Conservation (phyloP, 768 basidiomycete species). For the Mrakia frigida region DNA sequence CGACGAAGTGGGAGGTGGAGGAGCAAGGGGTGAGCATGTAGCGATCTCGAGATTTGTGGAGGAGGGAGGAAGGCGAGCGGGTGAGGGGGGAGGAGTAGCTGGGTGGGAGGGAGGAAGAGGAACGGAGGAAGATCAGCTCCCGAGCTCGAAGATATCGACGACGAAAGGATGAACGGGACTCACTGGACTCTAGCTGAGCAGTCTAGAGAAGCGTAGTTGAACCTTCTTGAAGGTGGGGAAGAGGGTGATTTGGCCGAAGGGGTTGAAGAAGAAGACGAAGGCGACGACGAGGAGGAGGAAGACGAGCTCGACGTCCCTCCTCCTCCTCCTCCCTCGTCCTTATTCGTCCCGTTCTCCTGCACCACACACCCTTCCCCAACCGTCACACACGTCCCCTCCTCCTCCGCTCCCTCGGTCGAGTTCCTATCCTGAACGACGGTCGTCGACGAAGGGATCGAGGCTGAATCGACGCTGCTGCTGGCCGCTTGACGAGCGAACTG, state of each 20-base stretch:
- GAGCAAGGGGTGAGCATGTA: conserved; percentile 96
- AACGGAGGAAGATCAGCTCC: background rate
- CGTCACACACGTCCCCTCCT: background rate
- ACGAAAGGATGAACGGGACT: background rate
- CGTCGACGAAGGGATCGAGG: background rate
- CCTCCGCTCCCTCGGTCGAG: background rate
- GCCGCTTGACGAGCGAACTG: conserved; percentile 6
- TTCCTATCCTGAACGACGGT: background rate
- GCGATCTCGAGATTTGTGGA: conserved; percentile 81
- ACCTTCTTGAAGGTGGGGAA: conserved; percentile 46
- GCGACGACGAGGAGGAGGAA: background rate
- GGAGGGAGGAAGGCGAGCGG: conserved; percentile 74
- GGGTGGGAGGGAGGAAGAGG: background rate
- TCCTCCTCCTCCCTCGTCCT: background rate
- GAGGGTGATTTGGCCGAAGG: background rate
- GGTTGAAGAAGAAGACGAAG: background rate
- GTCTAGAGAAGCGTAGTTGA: conserved; percentile 89
- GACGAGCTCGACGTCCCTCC: background rate
- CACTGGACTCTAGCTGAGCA: conserved; percentile 85
- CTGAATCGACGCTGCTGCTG: background rate
- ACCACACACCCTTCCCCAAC: background rate
- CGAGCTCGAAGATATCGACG: background rate
- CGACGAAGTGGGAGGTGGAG: conserved; percentile 62
- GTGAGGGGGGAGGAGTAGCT: conserved; percentile 65
- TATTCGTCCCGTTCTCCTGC: background rate